These are phyloP conservation scores for Leishmania aethiopica DNA, from an alignment of 208 protist species.

Conservation along the genomic window DNA sequence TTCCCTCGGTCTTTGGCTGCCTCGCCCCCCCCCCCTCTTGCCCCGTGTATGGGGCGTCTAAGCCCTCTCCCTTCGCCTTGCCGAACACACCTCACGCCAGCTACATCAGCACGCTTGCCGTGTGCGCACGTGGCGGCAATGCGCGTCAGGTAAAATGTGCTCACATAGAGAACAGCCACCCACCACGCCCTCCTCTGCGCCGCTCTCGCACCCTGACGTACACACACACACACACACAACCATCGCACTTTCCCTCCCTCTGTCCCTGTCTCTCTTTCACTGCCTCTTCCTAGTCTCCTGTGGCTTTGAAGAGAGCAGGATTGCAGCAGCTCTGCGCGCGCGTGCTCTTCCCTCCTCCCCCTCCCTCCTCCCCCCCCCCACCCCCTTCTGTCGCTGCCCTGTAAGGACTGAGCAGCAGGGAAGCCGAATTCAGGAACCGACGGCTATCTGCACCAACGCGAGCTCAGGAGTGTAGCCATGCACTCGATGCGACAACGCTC, in stretches of 20 bases:
- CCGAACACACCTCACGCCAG: not conserved
- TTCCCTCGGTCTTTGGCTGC: not conserved
- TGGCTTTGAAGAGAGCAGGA: no score
- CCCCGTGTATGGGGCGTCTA: not conserved
- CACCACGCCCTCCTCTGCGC: no score
- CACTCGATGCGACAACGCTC: conserved; percentile 50
- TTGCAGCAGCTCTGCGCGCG: no score
- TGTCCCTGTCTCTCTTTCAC: not conserved
- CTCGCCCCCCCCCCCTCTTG: not conserved
- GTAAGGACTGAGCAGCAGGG: not conserved
- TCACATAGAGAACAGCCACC: not conserved
- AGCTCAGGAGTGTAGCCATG: conserved; percentile 26
- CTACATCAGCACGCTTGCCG: not conserved
- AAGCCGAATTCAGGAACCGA: not conserved
- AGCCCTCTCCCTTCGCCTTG: not conserved
- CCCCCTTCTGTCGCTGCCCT: not conserved
- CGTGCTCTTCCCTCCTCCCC: no score
- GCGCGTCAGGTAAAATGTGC: not conserved
- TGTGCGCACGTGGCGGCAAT: not conserved
- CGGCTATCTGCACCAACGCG: not conserved
- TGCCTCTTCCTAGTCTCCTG: not conserved
- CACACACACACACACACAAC: not conserved
- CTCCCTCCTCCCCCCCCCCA: not conserved
- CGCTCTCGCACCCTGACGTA: no score
- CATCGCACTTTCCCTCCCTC: not conserved